phyloP scores from a whole-genome alignment of 345 rosid genomes.

The Cardamine resedifolia region DNA sequence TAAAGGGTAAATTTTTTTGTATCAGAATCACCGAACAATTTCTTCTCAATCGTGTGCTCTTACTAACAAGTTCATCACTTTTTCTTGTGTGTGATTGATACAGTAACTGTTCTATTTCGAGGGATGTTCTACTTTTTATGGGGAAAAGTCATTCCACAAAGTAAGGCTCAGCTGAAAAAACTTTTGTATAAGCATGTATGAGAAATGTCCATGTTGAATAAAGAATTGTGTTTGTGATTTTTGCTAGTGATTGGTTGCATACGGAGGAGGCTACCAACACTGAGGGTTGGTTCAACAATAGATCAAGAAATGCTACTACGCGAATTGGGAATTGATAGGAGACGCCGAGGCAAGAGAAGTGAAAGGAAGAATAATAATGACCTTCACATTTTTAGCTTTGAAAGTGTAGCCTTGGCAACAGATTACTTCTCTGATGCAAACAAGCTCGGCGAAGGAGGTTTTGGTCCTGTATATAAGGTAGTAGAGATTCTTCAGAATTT shows the following conservation, averaged over 20 bases:
- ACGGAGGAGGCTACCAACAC: conserved; percentile 16
- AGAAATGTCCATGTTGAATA: neutral
- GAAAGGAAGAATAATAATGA: conserved; percentile 29
- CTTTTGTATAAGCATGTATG: neutral
- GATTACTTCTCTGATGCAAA: conserved; percentile 41
- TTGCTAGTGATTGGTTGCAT: conserved; percentile 17
- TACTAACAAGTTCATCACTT: no score
- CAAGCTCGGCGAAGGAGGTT: conserved; percentile 57
- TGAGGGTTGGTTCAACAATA: conserved; percentile 20
- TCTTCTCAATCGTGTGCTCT: neutral
- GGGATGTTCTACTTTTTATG: conserved; percentile 20
- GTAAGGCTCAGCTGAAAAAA: conserved; percentile 20
- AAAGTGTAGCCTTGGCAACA: conserved; percentile 44
- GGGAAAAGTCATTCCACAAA: conserved; percentile 29
- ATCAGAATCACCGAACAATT: neutral
- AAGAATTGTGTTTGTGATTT: neutral
- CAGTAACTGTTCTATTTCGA: conserved; percentile 27
- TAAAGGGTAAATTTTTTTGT: conserved; percentile 11
- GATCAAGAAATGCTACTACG: conserved; percentile 37
- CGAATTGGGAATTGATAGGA: conserved; percentile 37
- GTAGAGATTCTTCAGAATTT: neutral
- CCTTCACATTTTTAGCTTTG: conserved; percentile 45
- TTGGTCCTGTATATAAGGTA: conserved; percentile 55
- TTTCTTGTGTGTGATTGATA: neutral
- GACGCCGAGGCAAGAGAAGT: conserved; percentile 8